These are phyloP conservation scores for Blakeslea trispora DNA, from an alignment of 371 early-diverging fungal species.

Conservation along the genomic window DNA sequence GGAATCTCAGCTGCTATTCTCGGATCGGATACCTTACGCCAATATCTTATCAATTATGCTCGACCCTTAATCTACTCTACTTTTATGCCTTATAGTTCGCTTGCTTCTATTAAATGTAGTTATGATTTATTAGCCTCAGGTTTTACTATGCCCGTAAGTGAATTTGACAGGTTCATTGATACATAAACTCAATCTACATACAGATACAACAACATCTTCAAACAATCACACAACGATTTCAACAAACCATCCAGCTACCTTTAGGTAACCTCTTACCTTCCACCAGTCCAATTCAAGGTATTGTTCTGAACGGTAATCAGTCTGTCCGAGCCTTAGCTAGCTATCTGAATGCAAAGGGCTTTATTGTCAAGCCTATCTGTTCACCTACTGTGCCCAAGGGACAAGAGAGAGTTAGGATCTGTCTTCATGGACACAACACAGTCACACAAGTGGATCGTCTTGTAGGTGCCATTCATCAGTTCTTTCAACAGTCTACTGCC, in stretches of 20 bases:
- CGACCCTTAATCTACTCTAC: slow-evolving; percentile 84
- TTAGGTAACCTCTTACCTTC: slow-evolving; percentile 60
- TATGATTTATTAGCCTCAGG: slow-evolving; percentile 56
- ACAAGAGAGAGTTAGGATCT: slow-evolving; percentile 78
- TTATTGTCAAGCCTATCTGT: slow-evolving; percentile 78
- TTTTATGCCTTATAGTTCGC: slow-evolving; percentile 61
- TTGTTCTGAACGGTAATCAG: slow-evolving; percentile 72
- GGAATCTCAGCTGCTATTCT: slow-evolving; percentile 78
- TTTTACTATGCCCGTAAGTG: slow-evolving; percentile 49
- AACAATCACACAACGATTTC: slow-evolving; percentile 43
- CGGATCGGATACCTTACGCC: slow-evolving; percentile 58
- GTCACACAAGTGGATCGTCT: slow-evolving; percentile 57
- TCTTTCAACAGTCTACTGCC: slow-evolving; percentile 29
- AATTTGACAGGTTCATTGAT: neutral
- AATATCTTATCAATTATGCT: slow-evolving; percentile 82
- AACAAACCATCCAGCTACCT: slow-evolving; percentile 48
- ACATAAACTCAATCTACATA: neutral
- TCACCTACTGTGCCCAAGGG: slow-evolving; percentile 84
- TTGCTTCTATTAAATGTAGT: slow-evolving; percentile 60
- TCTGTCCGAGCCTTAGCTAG: slow-evolving; percentile 61
- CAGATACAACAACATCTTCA: slow-evolving; percentile 58
- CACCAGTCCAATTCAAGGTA: slow-evolving; percentile 73
- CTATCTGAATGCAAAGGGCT: slow-evolving; percentile 58
- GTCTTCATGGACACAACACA: slow-evolving; percentile 78
- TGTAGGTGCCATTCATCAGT: slow-evolving; percentile 51